phyloP scores from a whole-genome alignment of 345 rosid genomes.

The Capsella bursapastoris region DNA sequence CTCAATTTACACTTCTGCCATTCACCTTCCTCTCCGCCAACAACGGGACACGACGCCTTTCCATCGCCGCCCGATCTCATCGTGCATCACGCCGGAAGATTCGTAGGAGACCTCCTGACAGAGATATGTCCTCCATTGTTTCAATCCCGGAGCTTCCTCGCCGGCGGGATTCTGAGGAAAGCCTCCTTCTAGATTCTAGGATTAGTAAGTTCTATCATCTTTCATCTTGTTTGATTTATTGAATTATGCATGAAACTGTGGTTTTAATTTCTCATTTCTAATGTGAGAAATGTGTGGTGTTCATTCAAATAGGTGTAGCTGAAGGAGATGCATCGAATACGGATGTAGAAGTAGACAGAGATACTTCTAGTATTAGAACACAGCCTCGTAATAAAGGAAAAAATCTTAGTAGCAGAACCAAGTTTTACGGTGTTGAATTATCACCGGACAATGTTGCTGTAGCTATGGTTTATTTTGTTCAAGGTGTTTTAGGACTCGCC shows the following conservation, averaged over 20 bases:
- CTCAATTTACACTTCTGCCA: constrained; percentile 41
- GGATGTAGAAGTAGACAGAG: constrained; percentile 54
- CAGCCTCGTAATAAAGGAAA: constrained; percentile 48
- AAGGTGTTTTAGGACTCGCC: constrained; percentile 94
- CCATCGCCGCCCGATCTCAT: constrained; percentile 41
- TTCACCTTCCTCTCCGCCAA: constrained; percentile 14
- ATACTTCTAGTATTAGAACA: constrained; percentile 41
- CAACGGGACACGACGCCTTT: constrained; percentile 24
- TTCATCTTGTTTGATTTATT: neutral
- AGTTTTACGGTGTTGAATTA: constrained; percentile 72
- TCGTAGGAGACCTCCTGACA: constrained; percentile 30
- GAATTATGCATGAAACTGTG: neutral
- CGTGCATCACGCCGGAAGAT: constrained; percentile 40
- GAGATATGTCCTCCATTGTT: constrained; percentile 46
- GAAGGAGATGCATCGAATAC: constrained; percentile 55
- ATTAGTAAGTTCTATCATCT: constrained; percentile 43
- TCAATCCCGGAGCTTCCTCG: constrained; percentile 50
- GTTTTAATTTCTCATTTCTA: neutral
- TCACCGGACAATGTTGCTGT: constrained; percentile 94
- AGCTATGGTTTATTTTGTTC: constrained; percentile 98
- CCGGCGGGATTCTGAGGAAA: constrained; percentile 52
- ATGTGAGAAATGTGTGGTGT: constrained; percentile 8
- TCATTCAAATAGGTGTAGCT: constrained; percentile 49
- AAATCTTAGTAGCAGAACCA: constrained; percentile 44
- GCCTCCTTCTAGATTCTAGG: constrained; percentile 51